Percentiles rank a stretch among this genome's conserved stretches.
These are phyloP conservation scores for Aspergillus piperis DNA, from an alignment of 2,329 filamentous ascomycete species.

Conservation along the genomic window DNA sequence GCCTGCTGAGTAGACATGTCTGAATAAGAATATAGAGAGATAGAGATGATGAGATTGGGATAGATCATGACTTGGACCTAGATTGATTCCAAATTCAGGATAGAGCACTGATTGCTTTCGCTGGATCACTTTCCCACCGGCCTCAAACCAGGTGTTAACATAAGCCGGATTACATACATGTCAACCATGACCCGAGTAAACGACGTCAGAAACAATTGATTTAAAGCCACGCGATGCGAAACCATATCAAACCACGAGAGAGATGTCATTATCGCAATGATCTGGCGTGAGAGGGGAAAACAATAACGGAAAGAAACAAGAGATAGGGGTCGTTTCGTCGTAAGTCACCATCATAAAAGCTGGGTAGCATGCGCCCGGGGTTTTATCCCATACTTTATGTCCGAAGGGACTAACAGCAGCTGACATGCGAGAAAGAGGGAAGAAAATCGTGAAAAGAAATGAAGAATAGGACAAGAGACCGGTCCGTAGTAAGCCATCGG, in stretches of 20 bases:
- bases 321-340: conserved; percentile 2
- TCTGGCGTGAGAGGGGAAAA: background rate
- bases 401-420: background rate
- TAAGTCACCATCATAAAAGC: background rate
- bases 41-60: background rate
- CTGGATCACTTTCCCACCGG: background rate
- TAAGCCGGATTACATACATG: conserved; percentile 2
- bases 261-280: conserved; percentile 3
- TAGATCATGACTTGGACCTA: background rate
- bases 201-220: background rate
- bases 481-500: background rate
- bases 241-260: background rate
- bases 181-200: background rate
- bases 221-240: background rate
- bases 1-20: background rate
- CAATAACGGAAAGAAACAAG: background rate
- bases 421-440: background rate
- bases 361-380: background rate
- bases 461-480: background rate
- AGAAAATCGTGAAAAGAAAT: background rate
- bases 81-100: conserved; percentile 1
- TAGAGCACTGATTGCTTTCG: background rate
- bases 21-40: background rate
- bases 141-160: background rate
- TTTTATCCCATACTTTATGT: conserved; percentile 1